Evolutionary conservation across 2,329 filamentous ascomycete genomes (phyloP).

Genomic region (Pseudocercospora vitis): DNA sequence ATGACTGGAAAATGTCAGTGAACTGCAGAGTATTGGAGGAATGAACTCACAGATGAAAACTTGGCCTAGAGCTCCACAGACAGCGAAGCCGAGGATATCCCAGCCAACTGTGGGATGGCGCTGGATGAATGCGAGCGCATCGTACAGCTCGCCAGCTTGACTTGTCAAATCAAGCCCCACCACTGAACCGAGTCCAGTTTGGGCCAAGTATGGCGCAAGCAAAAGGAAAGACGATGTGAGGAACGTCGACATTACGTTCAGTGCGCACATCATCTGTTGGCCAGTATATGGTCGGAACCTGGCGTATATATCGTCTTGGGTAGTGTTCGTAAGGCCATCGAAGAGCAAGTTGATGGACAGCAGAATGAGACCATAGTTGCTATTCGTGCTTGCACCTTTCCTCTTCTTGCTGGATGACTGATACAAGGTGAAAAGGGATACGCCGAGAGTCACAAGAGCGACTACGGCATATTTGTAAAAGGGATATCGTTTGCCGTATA

Average conservation of each 20-base stretch:
- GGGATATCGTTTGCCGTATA: conserved; percentile 87
- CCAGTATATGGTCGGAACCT: conserved; percentile 77
- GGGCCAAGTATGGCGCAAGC: conserved; percentile 74
- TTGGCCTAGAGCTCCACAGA: conserved; percentile 88
- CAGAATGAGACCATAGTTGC: conserved; percentile 76
- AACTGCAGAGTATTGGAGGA: not conserved
- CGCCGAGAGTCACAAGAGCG: conserved; percentile 82
- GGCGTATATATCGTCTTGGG: conserved; percentile 90
- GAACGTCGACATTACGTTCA: conserved; percentile 82
- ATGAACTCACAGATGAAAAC: conserved; percentile 73
- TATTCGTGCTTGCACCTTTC: conserved; percentile 52
- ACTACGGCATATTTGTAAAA: conserved; percentile 97
- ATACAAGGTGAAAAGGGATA: conserved; percentile 93
- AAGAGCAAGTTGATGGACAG: conserved; percentile 89
- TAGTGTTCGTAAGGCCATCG: conserved; percentile 93
- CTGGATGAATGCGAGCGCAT: conserved; percentile 78
- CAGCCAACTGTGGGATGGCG: conserved; percentile 78
- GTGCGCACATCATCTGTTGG: conserved; percentile 99
- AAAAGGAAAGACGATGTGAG: conserved; percentile 77
- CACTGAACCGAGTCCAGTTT: conserved; percentile 49
- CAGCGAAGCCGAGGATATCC: conserved; percentile 86
- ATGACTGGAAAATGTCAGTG: conserved; percentile 27
- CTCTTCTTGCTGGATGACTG: conserved; percentile 48
- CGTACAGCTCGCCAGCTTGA: conserved; percentile 72
- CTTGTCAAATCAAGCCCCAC: conserved; percentile 47